A percentile compares a stretch with the other conserved stretches of the same genome.
phyloP scores from a whole-genome alignment of 78 protist species.

The Polysphondylium violaceum region DNA sequence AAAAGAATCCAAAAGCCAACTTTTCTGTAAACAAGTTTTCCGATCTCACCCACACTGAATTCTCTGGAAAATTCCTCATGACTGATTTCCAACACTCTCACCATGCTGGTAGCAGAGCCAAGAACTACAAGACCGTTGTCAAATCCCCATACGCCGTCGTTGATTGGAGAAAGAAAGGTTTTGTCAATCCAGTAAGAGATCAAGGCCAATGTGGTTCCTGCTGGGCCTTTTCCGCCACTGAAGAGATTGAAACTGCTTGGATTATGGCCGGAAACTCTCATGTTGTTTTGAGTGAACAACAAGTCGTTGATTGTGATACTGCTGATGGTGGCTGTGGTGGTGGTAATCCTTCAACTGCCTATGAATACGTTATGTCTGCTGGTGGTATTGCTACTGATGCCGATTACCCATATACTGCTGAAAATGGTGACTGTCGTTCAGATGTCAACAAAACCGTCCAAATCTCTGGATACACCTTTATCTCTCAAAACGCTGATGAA shows the following conservation, averaged over 20 bases:
- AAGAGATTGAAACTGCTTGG: slow-evolving; percentile 43
- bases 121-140: too few relatives aligned
- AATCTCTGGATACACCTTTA: slow-evolving; percentile 34
- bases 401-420: slow-evolving; percentile 76
- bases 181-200: slow-evolving; percentile 76
- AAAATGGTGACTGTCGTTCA: slow-evolving; percentile 49
- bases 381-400: slow-evolving; percentile 68
- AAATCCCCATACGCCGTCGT: too few relatives aligned
- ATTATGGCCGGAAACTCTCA: slow-evolving; percentile 55
- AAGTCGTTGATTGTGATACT: slow-evolving; percentile 79
- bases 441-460: slow-evolving; percentile 24
- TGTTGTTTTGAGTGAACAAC: slow-evolving; percentile 75
- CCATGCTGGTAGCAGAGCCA: not conserved
- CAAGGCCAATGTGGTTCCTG: slow-evolving; percentile 73
- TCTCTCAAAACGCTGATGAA: slow-evolving; percentile 52
- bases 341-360: slow-evolving; percentile 80
- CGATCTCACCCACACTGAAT: slow-evolving; percentile 72
- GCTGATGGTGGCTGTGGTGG: slow-evolving; percentile 84
- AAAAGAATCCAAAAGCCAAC: slow-evolving; percentile 8
- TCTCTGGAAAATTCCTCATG: not conserved
- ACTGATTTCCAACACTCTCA: not conserved
- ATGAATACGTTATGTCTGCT: slow-evolving; percentile 54
- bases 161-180: slow-evolving; percentile 74
- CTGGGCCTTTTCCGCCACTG: not conserved
- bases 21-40: slow-evolving; percentile 48